phyloP scores from a whole-genome alignment of 2,329 filamentous ascomycete genomes.

The Monosporascus sp. region DNA sequence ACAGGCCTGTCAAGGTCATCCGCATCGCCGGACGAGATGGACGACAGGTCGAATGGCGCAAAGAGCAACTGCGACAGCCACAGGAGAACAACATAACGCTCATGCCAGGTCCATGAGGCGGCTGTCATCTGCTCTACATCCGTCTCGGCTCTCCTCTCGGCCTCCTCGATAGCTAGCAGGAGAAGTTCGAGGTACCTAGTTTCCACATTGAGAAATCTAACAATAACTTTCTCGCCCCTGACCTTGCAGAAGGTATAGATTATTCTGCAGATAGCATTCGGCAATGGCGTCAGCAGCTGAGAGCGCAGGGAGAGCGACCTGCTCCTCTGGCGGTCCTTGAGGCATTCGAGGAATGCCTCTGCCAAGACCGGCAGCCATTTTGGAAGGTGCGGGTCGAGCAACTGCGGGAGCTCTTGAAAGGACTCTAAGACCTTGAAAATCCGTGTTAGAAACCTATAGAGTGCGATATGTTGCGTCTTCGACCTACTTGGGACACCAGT shows the following conservation, averaged over 20 bases:
- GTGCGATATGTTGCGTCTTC: constrained; percentile 4
- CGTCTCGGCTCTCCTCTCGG: constrained; percentile 30
- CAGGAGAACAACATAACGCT: constrained; percentile 78
- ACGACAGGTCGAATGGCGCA: constrained; percentile 84
- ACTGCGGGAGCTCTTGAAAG: constrained; percentile 92
- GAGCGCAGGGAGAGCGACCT: constrained; percentile 32
- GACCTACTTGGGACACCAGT: constrained; percentile 40
- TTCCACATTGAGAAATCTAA: constrained; percentile 87
- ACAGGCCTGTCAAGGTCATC: constrained; percentile 38
- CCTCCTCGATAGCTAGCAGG: constrained; percentile 65
- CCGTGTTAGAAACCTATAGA: constrained; percentile 8
- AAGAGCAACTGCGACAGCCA: constrained; percentile 82
- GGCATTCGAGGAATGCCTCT: constrained; percentile 66
- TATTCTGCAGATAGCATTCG: constrained; percentile 69
- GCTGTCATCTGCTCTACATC: constrained; percentile 7
- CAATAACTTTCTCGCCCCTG: constrained; percentile 85
- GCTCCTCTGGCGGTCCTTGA: constrained; percentile 41
- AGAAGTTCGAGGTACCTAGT: constrained; percentile 78
- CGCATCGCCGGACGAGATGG: constrained; percentile 63
- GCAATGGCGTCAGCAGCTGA: constrained; percentile 49
- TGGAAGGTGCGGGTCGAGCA: constrained; percentile 80
- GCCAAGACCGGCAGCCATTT: constrained; percentile 69
- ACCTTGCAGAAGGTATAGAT: constrained; percentile 94
- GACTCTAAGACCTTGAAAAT: constrained; percentile 61
- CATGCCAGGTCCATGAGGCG: constrained; percentile 67